phyloP scores from a whole-genome alignment of 306 rosid species.

The Trifolium repens region DNA sequence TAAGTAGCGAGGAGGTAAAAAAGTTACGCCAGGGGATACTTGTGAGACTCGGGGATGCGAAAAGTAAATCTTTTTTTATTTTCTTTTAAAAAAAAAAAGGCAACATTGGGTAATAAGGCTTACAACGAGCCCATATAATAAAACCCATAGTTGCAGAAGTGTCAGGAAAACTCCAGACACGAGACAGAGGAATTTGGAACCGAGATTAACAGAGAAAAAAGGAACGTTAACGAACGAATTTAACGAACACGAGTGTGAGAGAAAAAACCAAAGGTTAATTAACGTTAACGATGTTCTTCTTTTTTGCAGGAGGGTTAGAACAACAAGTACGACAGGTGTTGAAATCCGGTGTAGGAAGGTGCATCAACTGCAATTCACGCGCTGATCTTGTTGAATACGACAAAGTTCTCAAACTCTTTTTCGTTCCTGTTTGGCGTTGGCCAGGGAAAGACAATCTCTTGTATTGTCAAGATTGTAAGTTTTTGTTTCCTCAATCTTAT shows the following conservation, averaged over 20 bases:
- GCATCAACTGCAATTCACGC: slow-evolving; percentile 62
- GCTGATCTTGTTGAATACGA: slow-evolving; percentile 81
- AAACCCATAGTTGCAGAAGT: no score
- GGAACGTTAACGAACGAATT: background rate
- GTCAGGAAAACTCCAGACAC: no score
- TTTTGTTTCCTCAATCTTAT: slow-evolving; percentile 60
- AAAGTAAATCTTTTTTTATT: no score
- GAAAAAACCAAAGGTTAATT: background rate
- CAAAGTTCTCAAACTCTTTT: slow-evolving; percentile 80
- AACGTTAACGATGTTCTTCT: slow-evolving; percentile 66
- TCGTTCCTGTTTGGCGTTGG: slow-evolving; percentile 91
- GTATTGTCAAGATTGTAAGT: slow-evolving; percentile 67
- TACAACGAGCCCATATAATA: no score
- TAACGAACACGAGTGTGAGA: background rate
- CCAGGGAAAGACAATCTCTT: slow-evolving; percentile 69
- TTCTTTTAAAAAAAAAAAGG: no score
- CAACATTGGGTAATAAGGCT: no score
- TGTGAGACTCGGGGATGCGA: no score
- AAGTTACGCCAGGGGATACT: no score
- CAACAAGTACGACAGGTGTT: slow-evolving; percentile 76
- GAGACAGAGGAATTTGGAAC: no score
- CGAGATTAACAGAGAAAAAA: background rate
- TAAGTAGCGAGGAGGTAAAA: no score
- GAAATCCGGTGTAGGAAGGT: slow-evolving; percentile 66
- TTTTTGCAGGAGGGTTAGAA: slow-evolving; percentile 78